Percentiles rank a stretch among this genome's conserved stretches.
phyloP scores from a whole-genome alignment of 2,329 filamentous ascomycete genomes.

The Cyphellophora europaea region DNA sequence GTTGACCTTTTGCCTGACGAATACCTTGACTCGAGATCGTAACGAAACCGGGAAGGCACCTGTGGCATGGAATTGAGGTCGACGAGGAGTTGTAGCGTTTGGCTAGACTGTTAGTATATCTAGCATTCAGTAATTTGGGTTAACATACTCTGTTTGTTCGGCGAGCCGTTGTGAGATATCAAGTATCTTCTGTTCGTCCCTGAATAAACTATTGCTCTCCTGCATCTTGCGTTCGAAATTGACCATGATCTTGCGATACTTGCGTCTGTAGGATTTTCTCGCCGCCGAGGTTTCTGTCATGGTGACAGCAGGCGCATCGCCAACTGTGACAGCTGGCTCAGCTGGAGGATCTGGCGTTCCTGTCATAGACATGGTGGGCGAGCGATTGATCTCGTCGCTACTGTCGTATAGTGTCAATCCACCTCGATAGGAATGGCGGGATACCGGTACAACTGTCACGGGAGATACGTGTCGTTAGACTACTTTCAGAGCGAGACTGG shows the following conservation, averaged over 20 bases:
- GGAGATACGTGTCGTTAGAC: too few species aligned
- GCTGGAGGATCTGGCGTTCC: slow-evolving; percentile 2
- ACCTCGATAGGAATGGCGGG: too few species aligned
- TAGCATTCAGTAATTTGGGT: slow-evolving; percentile 23
- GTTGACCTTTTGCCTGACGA: background rate
- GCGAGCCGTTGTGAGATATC: slow-evolving; percentile 74
- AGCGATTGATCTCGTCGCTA: too few species aligned
- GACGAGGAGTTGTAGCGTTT: slow-evolving; percentile 76
- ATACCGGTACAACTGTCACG: too few species aligned
- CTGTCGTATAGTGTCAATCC: too few species aligned
- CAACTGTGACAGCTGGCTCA: background rate
- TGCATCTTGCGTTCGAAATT: slow-evolving; percentile 74
- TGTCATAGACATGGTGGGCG: slow-evolving; percentile 1
- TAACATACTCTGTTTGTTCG: slow-evolving; percentile 93
- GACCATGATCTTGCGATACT: slow-evolving; percentile 79
- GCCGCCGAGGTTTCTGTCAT: slow-evolving; percentile 3
- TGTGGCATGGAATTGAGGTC: slow-evolving; percentile 81
- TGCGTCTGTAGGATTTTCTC: slow-evolving; percentile 47
- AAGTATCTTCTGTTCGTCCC: slow-evolving; percentile 70
- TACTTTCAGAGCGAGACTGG: too few species aligned
- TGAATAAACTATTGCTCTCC: slow-evolving; percentile 55
- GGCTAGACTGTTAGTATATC: slow-evolving; percentile 44
- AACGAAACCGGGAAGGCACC: slow-evolving; percentile 63
- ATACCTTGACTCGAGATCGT: slow-evolving; percentile 67
- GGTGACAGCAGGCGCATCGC: background rate